Conservation (phyloP, 148 eudicot genomes). For the Tetragonia tetragonoides region DNA sequence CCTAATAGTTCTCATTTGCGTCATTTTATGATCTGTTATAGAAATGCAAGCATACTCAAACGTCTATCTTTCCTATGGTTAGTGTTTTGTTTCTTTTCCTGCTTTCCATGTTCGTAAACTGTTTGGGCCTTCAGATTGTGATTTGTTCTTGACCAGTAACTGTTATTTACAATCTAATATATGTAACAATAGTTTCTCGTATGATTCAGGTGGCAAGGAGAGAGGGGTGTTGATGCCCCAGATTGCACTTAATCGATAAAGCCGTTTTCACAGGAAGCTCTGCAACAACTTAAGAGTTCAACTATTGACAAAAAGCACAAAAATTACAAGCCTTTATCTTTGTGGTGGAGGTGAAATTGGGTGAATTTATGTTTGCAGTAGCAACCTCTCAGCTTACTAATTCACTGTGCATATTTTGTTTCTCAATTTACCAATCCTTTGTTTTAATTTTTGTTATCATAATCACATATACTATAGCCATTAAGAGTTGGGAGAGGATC, state of each 20-base stretch:
- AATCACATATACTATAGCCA: slow-evolving; percentile 2
- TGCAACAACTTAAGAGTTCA: background rate
- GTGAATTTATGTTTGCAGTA: background rate
- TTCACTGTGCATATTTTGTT: slow-evolving; percentile 9
- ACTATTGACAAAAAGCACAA: background rate
- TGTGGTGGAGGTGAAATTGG: background rate
- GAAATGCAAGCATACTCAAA: background rate
- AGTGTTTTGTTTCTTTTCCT: too few species aligned
- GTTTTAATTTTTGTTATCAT: slow-evolving; percentile 5
- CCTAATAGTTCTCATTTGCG: background rate
- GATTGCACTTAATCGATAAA: background rate
- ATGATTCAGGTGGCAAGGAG: slow-evolving; percentile 17
- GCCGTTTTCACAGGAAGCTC: slow-evolving; percentile 8
- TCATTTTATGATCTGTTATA: background rate
- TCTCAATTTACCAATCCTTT: background rate
- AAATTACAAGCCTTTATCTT: background rate
- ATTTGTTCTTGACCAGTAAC: background rate
- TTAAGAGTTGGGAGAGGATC: slow-evolving; percentile 12
- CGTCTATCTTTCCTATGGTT: too few species aligned
- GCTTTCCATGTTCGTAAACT: background rate
- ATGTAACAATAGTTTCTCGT: background rate
- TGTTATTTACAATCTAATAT: background rate
- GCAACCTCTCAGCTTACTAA: slow-evolving; percentile 4
- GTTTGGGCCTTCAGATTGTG: background rate
- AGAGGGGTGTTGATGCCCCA: background rate